A percentile compares a stretch with the other conserved stretches of the same genome.
Conservation (phyloP, 2,329 filamentous ascomycete genomes). For the Colletotrichum scovillei region DNA sequence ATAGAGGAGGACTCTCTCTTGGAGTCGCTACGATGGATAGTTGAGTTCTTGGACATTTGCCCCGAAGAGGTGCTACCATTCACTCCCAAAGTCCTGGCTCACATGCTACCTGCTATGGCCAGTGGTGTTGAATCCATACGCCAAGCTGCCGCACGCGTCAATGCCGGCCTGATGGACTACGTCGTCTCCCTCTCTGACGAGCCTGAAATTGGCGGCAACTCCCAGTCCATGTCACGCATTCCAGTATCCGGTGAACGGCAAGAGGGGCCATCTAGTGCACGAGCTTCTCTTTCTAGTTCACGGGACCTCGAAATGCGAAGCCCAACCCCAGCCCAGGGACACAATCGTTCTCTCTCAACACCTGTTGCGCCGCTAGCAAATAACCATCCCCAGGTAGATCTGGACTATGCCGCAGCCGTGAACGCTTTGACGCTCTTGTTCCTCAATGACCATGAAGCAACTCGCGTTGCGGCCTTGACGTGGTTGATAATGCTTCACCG, state of each 20-base stretch:
- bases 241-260: constrained; percentile 56
- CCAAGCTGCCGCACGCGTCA: constrained; percentile 88
- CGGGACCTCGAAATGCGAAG: constrained; percentile 65
- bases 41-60: constrained; percentile 96
- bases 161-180: constrained; percentile 91
- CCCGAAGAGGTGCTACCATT: constrained; percentile 96
- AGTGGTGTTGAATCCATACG: constrained; percentile 91
- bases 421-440: constrained; percentile 94
- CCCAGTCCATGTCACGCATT: constrained; percentile 52
- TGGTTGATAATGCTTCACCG: constrained; percentile 99
- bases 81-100: constrained; percentile 89
- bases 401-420: constrained; percentile 97
- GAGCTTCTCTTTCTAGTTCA: constrained; percentile 63
- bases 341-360: constrained; percentile 58
- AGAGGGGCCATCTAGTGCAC: constrained; percentile 61
- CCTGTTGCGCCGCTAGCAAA: constrained; percentile 53
- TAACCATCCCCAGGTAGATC: constrained; percentile 69
- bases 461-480: constrained; percentile 89
- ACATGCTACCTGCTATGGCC: constrained; percentile 93
- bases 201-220: constrained; percentile 50
- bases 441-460: constrained; percentile 96
- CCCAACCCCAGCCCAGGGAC: constrained; percentile 58
- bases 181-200: constrained; percentile 91
- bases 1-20: constrained; percentile 90
- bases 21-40: constrained; percentile 93